These are phyloP conservation scores for Exsudoporus frostii DNA, from an alignment of 768 basidiomycete species.

Conservation along the genomic window DNA sequence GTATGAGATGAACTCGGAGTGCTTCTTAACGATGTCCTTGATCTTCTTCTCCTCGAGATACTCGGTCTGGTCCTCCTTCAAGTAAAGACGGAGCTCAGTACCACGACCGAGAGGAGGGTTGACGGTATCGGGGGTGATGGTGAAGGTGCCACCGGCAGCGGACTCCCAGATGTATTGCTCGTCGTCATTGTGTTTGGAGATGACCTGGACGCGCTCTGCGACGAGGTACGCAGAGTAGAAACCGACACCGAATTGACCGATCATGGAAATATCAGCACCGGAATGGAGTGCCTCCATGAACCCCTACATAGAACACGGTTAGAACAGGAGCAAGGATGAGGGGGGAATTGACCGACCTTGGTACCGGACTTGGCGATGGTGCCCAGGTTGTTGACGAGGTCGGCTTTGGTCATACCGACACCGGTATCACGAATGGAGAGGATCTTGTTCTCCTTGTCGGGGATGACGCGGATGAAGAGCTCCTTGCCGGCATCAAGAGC, in stretches of 20 bases:
- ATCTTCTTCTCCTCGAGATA: conserved; percentile 99
- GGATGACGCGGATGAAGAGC: conserved; percentile 89
- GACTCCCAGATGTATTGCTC: conserved; percentile 99
- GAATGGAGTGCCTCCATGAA: conserved; percentile 99
- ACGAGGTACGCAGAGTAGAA: conserved; percentile 99
- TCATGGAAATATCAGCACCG: conserved; percentile 92
- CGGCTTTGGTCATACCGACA: conserved; percentile 99
- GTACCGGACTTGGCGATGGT: conserved; percentile 95
- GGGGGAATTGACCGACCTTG: conserved; percentile 49
- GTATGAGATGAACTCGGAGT: conserved; percentile 99
- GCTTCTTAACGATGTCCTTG: conserved; percentile 99
- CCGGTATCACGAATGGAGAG: conserved; percentile 92
- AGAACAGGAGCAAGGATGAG: conserved; percentile 1
- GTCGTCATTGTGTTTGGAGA: conserved; percentile 99
- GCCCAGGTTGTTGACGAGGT: conserved; percentile 98
- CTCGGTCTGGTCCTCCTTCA: conserved; percentile 99
- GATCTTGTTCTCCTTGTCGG: conserved; percentile 94
- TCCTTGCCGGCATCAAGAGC: conserved; percentile 90
- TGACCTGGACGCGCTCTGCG: conserved; percentile 96
- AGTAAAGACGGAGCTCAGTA: conserved; percentile 84
- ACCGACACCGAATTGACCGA: conserved; percentile 99
- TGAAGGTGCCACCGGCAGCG: conserved; percentile 99
- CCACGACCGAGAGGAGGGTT: conserved; percentile 93
- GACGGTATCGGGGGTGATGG: conserved; percentile 90
- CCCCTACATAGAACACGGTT: conserved; percentile 48